These are phyloP conservation scores for Boletus smithii DNA, from an alignment of 1,284 basidiomycete species.

Conservation along the genomic window DNA sequence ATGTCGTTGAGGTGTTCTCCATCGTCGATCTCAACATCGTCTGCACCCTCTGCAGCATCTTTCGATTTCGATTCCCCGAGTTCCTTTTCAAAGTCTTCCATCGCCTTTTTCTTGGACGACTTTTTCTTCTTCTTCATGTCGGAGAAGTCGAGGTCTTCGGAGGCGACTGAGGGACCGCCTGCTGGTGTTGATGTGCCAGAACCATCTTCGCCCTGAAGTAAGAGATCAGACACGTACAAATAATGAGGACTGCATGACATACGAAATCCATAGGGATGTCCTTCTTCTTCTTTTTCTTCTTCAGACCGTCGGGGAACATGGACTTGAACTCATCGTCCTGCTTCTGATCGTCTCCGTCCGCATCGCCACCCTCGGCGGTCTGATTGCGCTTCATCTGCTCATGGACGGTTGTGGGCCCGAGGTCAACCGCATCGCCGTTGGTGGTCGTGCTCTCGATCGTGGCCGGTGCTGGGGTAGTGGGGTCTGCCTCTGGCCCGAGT, in stretches of 20 bases:
- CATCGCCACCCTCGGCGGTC: constrained; percentile 38
- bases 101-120: constrained; percentile 68
- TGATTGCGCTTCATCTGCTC: constrained; percentile 61
- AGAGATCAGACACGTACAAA: constrained; percentile 8
- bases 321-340: constrained; percentile 74
- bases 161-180: constrained; percentile 37
- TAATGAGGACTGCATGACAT: constrained; percentile 28
- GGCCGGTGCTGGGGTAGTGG: constrained; percentile 69
- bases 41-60: constrained; percentile 51
- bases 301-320: constrained; percentile 79
- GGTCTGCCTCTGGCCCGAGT: constrained; percentile 78
- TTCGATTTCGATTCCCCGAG: constrained; percentile 66
- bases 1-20: constrained; percentile 63
- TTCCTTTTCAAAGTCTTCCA: constrained; percentile 91
- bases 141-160: constrained; percentile 76
- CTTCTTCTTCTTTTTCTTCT: constrained; percentile 94
- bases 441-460: constrained; percentile 64
- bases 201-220: constrained; percentile 51
- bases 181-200: constrained; percentile 62
- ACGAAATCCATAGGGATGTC: constrained; percentile 83
- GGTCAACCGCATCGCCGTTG: constrained; percentile 66
- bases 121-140: constrained; percentile 86
- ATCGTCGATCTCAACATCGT: constrained; percentile 56
- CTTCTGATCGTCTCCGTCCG: constrained; percentile 41
- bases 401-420: constrained; percentile 70